These are phyloP conservation scores for Cutaneotrichosporon sp. DNA, from an alignment of 1,284 basidiomycete species.

Conservation along the genomic window DNA sequence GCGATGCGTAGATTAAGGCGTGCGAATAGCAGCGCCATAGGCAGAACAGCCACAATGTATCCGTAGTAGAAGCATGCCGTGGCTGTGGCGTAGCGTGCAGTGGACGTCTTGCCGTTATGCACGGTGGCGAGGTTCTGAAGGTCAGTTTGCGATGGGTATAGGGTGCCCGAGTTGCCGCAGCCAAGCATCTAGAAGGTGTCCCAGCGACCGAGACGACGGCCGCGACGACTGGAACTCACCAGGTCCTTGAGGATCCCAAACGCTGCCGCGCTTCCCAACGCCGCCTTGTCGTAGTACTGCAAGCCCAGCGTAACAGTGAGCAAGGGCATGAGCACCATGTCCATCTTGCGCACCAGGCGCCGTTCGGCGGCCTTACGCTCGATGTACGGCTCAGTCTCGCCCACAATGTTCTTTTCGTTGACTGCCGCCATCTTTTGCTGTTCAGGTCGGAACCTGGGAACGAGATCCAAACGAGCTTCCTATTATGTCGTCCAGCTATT, in stretches of 20 bases:
- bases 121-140: slow-evolving; percentile 33
- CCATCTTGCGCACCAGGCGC: slow-evolving; percentile 38
- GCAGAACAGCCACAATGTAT: slow-evolving; percentile 50
- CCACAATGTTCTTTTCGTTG: too few relatives aligned
- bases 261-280: slow-evolving; percentile 51
- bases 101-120: slow-evolving; percentile 40
- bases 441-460: too few relatives aligned
- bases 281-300: slow-evolving; percentile 53
- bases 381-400: too few relatives aligned
- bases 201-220: too few relatives aligned
- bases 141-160: too few relatives aligned
- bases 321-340: slow-evolving; percentile 47
- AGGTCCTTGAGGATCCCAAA: slow-evolving; percentile 53
- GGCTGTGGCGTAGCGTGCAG: slow-evolving; percentile 45
- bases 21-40: slow-evolving; percentile 50
- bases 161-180: too few relatives aligned
- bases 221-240: too few relatives aligned
- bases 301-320: slow-evolving; percentile 51
- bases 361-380: slow-evolving; percentile 10
- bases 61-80: slow-evolving; percentile 53
- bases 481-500: too few relatives aligned
- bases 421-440: too few relatives aligned
- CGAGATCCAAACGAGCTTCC: too few relatives aligned
- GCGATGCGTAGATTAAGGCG: slow-evolving; percentile 49
- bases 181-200: too few relatives aligned